These are phyloP conservation scores for Umbelopsis sp. DNA, from an alignment of 192 early-diverging fungal species.

Conservation along the genomic window DNA sequence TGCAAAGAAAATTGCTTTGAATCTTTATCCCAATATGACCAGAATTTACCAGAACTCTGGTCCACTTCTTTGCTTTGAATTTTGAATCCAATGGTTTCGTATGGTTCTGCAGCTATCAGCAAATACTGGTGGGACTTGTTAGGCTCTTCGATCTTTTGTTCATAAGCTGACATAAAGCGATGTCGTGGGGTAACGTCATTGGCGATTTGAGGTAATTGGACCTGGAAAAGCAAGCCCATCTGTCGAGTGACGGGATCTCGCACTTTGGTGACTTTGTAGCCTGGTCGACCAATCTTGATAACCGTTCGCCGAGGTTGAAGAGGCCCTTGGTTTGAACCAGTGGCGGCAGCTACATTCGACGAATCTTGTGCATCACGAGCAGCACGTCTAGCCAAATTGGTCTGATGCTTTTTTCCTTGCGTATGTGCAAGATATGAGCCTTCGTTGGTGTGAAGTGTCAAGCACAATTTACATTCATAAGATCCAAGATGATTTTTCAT, in stretches of 20 bases:
- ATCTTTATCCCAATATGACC: conserved; percentile 95
- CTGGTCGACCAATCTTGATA: conserved; percentile 96
- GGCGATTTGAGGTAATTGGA: conserved; percentile 93
- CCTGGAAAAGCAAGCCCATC: conserved; percentile 89
- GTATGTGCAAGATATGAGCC: conserved; percentile 96
- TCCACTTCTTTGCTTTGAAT: conserved; percentile 95
- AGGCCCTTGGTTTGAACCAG: conserved; percentile 43
- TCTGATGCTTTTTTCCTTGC: conserved; percentile 98
- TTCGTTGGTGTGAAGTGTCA: conserved; percentile 89
- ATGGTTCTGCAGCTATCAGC: conserved; percentile 94
- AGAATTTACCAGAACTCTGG: conserved; percentile 81
- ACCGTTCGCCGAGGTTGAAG: conserved; percentile 68
- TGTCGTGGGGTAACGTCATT: conserved; percentile 84
- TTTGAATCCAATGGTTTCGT: conserved; percentile 94
- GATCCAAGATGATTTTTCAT: conserved; percentile 90
- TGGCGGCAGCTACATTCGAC: conserved; percentile 46
- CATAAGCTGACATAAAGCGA: conserved; percentile 96
- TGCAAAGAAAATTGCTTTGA: conserved; percentile 86
- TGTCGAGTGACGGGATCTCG: conserved; percentile 86
- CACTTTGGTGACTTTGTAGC: conserved; percentile 92
- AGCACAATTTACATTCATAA: conserved; percentile 83
- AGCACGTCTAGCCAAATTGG: conserved; percentile 87
- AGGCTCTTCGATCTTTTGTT: conserved; percentile 89
- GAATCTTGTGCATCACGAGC: conserved; percentile 81
- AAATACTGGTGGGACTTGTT: conserved; percentile 91